Base-by-base conservation (phyloP, 768 basidiomycete genomes). In the Symmetrospora coprosmae region DNA sequence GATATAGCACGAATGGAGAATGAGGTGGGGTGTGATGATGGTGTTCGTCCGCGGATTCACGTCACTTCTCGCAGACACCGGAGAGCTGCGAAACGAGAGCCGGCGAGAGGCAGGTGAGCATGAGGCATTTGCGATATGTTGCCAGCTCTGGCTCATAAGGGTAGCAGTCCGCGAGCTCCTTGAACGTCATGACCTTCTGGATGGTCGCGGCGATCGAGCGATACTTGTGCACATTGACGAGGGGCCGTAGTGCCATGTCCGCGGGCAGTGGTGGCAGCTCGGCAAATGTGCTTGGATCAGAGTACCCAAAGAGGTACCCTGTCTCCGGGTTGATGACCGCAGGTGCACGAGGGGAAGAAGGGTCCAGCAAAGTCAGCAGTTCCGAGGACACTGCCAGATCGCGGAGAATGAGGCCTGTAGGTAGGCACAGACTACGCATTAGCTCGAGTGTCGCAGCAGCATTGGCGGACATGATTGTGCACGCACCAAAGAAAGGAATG, bases 221-320 rank as follows among this genome's bases (percentile, higher is more conserved):
- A 34, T 62, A 63, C 51, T 69, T 69, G 66, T 70, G 66, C 6
- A 70, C 56, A 62, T 70, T 70, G 48, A 70, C 62, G 35, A 70
- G 63, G 1, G 69, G 68, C 1, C 40, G 40, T 16, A 69, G 50
- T 11, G 45, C 51, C 2, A 64, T 21, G 13, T 2, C n/a, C 0
- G 39, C 35, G 2, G 68, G 66, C 4, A 68, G 62, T 0, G 61
- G 53, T 0, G 64, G 50, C 16, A 67, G 55, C 28, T 63, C 49
- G 1, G 25, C 51, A 51, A 68, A 66, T 0, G 64, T 56, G 8
- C 33, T 4, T 2, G 67, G 66, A n/a, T 64, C 40, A 2, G 55
- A 49, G 53, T 66, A 30, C 4, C 34, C 39, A 8, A 23, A 8
- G 33, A 68, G 56, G 0, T 34, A 13, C 14, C 64, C 65, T 27